Evolutionary conservation across 129 eudicot genomes (phyloP).

Genomic region (Glebionis coronaria): DNA sequence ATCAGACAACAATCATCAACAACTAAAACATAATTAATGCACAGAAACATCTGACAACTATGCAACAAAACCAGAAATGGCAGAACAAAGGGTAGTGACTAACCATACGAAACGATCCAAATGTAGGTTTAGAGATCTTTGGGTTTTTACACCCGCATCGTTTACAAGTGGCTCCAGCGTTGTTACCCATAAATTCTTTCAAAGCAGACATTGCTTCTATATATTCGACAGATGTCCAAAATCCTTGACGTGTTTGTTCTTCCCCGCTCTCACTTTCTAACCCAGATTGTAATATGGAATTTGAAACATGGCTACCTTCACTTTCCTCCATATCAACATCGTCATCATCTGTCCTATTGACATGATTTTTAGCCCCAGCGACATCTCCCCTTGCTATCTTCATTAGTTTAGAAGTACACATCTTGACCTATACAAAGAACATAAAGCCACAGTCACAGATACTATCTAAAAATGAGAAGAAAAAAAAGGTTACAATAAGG

Average conservation of each 20-base stretch:
- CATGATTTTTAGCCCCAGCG: conserved; percentile 57
- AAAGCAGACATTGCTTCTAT: conserved; percentile 72
- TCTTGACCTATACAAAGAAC: conserved; percentile 42
- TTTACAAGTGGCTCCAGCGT: conserved; percentile 33
- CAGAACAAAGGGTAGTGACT: conserved; percentile 7
- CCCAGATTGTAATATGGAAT: conserved; percentile 29
- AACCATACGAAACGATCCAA: conserved; percentile 88
- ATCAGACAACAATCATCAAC: no score
- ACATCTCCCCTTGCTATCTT: conserved; percentile 67
- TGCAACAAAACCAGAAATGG: not conserved
- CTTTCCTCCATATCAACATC: conserved; percentile 46
- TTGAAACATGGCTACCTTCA: conserved; percentile 51
- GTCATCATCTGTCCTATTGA: conserved; percentile 19
- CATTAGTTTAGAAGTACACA: conserved; percentile 53
- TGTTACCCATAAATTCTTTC: conserved; percentile 46
- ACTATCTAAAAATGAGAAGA: not conserved
- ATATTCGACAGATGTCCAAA: conserved; percentile 76
- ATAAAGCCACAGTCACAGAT: not conserved
- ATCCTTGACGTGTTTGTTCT: conserved; percentile 29
- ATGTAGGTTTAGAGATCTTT: conserved; percentile 60
- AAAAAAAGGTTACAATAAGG: not conserved
- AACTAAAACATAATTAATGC: no score
- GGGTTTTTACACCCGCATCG: conserved; percentile 55
- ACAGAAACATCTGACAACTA: no score
- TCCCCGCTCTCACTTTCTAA: conserved; percentile 18